Base-by-base conservation (phyloP, 2,329 filamentous ascomycete species). In the Fusarium sp. region DNA sequence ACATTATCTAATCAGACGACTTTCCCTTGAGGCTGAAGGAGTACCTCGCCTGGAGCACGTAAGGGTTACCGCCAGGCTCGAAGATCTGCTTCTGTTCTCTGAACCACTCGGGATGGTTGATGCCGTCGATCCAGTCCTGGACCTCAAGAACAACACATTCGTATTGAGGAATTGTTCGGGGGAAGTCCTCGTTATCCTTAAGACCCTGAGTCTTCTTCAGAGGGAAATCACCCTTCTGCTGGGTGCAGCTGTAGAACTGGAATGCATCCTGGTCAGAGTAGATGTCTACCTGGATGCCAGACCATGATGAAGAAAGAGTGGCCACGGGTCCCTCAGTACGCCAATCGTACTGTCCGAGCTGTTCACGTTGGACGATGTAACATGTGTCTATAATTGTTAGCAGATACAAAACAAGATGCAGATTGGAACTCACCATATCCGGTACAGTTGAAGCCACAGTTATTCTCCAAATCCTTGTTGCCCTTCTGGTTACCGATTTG, bases 111-210 rank as follows among this genome's bases (percentile, higher is more conserved):
- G 95, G 95, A 73, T 97, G 88, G 81, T 97, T 98, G 81, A 98
- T 96, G 26, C 87, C 94, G 77, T 97, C 95, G 76, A 98, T 97
- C 88, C 90, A 98, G 78, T 96, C 94, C 84, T 98, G 89, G 14
- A 96, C 93, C 82, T 98, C 95, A 79, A 98, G 87, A 49, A 97
- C 95, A 26, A 97, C 76, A 79, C 95, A 98, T 33, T 93, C 94
- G 76, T 94, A 93, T 83, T 95, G 78, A 58, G 88, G 86, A 26
- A 94, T 91, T 9, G 87, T 87, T 38, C 90, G 84, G 5, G 88
- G 87, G 72, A 90, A 87, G 33, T 82, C 80, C 3, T 80, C 67
- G 63, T 86, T 80, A 65, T 87, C 84, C 65, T 83, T 79, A 6
- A 91, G 81, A 17, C 92, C 92, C 78, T 94, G 92, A 0, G 88